Evolutionary conservation across 2,329 filamentous ascomycete genomes (phyloP).

Genomic region (Neonectria sp.): DNA sequence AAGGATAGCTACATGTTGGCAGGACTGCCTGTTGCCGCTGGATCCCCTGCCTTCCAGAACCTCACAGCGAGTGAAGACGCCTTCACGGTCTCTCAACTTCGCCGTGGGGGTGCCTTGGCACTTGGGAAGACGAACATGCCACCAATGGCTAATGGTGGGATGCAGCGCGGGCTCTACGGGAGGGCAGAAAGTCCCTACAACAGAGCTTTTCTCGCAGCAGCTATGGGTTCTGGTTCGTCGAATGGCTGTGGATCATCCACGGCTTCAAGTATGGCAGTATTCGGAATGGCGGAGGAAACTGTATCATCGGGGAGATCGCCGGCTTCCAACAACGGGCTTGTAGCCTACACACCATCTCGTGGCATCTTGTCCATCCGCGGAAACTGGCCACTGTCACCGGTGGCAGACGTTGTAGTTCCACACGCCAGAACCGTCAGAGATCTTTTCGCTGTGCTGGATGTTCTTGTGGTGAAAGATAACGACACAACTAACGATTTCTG

Average conservation of each 20-base stretch:
- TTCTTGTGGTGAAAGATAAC: conserved; percentile 62
- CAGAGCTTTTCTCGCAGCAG: conserved; percentile 65
- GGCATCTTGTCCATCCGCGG: conserved; percentile 67
- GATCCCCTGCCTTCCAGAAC: conserved; percentile 67
- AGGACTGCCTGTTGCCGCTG: conserved; percentile 66
- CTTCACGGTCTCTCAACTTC: conserved; percentile 61
- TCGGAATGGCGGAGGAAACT: conserved; percentile 69
- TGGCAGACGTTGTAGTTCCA: conserved; percentile 68
- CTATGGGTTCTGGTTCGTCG: conserved; percentile 70
- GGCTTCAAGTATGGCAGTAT: conserved; percentile 65
- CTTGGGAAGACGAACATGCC: conserved; percentile 69
- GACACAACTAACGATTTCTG: conserved; percentile 66
- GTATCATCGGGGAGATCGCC: conserved; percentile 69
- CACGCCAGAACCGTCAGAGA: conserved; percentile 66
- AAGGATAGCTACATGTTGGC: conserved; percentile 71
- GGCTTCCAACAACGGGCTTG: conserved; percentile 68
- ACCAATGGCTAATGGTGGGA: conserved; percentile 70
- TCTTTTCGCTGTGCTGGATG: conserved; percentile 64
- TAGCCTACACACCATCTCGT: conserved; percentile 70
- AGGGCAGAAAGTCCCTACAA: conserved; percentile 72
- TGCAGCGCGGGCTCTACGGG: conserved; percentile 71
- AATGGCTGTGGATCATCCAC: conserved; percentile 68
- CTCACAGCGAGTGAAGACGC: conserved; percentile 67
- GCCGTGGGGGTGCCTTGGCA: conserved; percentile 50
- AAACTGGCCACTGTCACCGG: conserved; percentile 68